Evolutionary conservation across 1,284 basidiomycete species (phyloP).

Genomic region (Bjerkandera adusta): DNA sequence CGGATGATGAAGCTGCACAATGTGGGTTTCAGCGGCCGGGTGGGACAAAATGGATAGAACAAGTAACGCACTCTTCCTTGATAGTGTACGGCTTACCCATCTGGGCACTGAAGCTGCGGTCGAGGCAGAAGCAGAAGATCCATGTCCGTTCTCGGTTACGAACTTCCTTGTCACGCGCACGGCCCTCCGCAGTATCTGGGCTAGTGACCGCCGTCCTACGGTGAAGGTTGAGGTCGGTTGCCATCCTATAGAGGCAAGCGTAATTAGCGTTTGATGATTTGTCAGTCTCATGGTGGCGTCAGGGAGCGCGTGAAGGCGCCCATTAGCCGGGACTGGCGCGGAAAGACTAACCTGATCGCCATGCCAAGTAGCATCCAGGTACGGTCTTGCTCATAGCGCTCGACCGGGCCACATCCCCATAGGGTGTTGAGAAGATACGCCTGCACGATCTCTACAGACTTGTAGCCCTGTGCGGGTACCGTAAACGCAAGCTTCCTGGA

Average conservation of each 20-base stretch:
- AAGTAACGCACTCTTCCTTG: constrained; percentile 73
- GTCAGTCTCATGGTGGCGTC: constrained; percentile 10
- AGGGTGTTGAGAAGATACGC: constrained; percentile 82
- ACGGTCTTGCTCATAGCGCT: constrained; percentile 94
- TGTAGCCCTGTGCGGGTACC: constrained; percentile 84
- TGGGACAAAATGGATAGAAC: constrained; percentile 18
- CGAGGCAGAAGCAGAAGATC: constrained; percentile 89
- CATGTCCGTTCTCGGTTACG: constrained; percentile 94
- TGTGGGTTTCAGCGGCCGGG: constrained; percentile 16
- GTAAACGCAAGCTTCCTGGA: constrained; percentile 92
- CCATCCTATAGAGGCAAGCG: constrained; percentile 64
- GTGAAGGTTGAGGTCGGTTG: constrained; percentile 93
- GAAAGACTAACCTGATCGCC: constrained; percentile 64
- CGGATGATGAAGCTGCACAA: constrained; percentile 79
- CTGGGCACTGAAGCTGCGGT: constrained; percentile 89
- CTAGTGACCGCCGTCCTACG: constrained; percentile 76
- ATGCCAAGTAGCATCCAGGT: constrained; percentile 91
- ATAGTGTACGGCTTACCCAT: constrained; percentile 90
- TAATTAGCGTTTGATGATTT: constrained; percentile 11
- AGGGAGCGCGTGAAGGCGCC: constrained; percentile 1
- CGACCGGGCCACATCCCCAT: constrained; percentile 90
- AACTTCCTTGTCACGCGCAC: constrained; percentile 76
- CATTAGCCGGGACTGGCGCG: constrained; percentile 6
- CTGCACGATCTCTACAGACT: constrained; percentile 94
- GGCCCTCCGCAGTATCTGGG: constrained; percentile 73